These are phyloP conservation scores for Prunus armeniaca DNA, from an alignment of 306 rosid genomes.

Conservation along the genomic window DNA sequence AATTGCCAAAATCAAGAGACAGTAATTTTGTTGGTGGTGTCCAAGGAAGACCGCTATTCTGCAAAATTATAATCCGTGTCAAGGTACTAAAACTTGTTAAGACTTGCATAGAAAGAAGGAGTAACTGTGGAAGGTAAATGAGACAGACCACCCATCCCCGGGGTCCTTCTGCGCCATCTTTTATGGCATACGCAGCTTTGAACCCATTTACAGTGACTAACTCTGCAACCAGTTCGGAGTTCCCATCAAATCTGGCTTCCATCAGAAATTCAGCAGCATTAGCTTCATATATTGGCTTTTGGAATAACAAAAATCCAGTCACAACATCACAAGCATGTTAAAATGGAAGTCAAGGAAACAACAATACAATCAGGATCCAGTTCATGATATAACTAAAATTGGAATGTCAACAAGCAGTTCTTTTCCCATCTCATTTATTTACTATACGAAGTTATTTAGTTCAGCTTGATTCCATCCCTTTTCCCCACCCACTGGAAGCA, in stretches of 20 bases:
- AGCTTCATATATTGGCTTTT: constrained; percentile 40
- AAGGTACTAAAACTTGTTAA: neutral
- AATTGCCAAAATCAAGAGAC: constrained; percentile 53
- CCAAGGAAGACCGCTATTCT: constrained; percentile 95
- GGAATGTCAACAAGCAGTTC: neutral
- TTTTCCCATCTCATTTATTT: neutral
- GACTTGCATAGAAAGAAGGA: constrained; percentile 6
- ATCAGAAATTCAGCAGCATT: constrained; percentile 53
- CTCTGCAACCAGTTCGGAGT: constrained; percentile 94
- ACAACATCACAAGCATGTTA: neutral
- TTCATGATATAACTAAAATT: neutral
- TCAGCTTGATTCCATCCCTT: neutral
- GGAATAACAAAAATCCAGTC: constrained; percentile 6
- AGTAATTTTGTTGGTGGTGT: constrained; percentile 45
- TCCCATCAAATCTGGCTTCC: constrained; percentile 99
- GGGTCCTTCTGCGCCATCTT: constrained; percentile 96
- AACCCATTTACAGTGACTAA: constrained; percentile 79
- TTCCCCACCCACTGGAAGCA: neutral
- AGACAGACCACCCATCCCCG: constrained; percentile 88
- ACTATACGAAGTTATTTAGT: neutral
- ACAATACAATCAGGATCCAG: neutral
- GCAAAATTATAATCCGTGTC: constrained; percentile 34
- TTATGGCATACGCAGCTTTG: constrained; percentile 90
- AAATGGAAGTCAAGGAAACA: neutral
- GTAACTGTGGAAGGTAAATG: constrained; percentile 6